Evolutionary conservation across 23 red algal genomes (phyloP), one percentile per base, ranked within the genome.

Genomic region (Gracilaria domingensis): DNA sequence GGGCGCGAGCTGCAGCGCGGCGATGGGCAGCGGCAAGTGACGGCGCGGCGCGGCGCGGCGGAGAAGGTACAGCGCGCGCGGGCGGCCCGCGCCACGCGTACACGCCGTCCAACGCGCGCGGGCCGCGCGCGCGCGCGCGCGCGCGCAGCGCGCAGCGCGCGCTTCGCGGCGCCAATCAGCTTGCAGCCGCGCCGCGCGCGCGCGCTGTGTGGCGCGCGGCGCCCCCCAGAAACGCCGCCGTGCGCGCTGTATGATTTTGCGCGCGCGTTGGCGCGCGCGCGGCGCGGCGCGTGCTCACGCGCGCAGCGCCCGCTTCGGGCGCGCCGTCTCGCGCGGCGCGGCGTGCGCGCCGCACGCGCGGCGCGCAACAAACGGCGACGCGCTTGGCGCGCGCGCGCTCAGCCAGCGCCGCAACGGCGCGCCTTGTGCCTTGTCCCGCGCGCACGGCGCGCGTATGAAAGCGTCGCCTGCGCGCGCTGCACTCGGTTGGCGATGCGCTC

Each of bases 401-500:
- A 55, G 51, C 51, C 51, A 55, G 42, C 17, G 51, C 13, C 51
- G 51, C 17, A 55, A 55, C 51, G 51, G 17, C 13, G 11, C 51
- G 51, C 17, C 45, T 5, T 12, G 45, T 48, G 45, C 45, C 45
- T 21, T 13, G 62, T 21, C 62, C 28, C 62, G 24, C 62, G 26
- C 24, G 62, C 24, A n/a, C 33, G 62, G 13, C 13, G 58, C 33
- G 62, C 62, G 16, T 67, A 36, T 35, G 33, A 67, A 29, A 67
- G 62, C 69, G 66, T 17, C 66, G 59, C 59, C 59, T 5, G 6
- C 59, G 56, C n/a, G 59, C 64, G 32, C 64, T 28, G 60, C 64
- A 32, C 64, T 28, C 64, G 30, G 23, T 12, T 69, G 30, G 28
- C 16, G 14, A 28, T 69, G 64, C 64, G n/a, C 32, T 8, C 30